Evolutionary conservation across 306 rosid species (phyloP), one percentile per base, ranked within the genome.

Genomic region (Ormosia emarginata): DNA sequence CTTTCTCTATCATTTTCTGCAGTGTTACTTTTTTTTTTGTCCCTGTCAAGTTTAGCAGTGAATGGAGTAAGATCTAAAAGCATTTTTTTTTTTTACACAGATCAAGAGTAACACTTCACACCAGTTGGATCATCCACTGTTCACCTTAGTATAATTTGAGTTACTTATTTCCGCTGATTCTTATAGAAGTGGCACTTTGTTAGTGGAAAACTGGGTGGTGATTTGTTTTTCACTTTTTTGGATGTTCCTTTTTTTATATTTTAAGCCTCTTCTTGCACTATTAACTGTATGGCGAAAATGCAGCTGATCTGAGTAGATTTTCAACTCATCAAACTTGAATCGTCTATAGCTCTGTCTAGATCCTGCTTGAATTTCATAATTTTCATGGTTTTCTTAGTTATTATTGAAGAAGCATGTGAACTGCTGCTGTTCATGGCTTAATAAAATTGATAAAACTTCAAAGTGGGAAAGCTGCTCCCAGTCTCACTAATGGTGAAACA

Each of bases 51-150:
- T 70, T 65, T 43, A 2, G 33, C 50, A 24, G 81, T 67, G 56
- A 2, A 32, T 79, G 44, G 49, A 75, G 78, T 32, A 77, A 67
- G 89, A 90, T 86, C 82, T 47, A 61, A 36, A 69, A 56, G 7
- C 62, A 13, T 1, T 74, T 67, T 68, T 74, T 67, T 68, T 14
- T 64, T 47, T 44, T 49, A 55, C 37, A 71, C 13, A 74, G 66
- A 74, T 84, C 69, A 77, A 63, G 83, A 63, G 52, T 75, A 50
- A 14, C 4, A 37, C 6, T 37, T 37, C 0, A 37, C 46, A 46
- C 65, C 8, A 36, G 53, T 14, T 65, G 76, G 29, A 68, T 46
- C 66, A 76, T 71, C 76, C 58, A 36, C 24, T 71, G 41, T 79
- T 67, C 66, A 37, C 63, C 44, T 71, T 69, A 3, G 59, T 69